Evolutionary conservation across 345 rosid species (phyloP).

Genomic region (Acer campestre): DNA sequence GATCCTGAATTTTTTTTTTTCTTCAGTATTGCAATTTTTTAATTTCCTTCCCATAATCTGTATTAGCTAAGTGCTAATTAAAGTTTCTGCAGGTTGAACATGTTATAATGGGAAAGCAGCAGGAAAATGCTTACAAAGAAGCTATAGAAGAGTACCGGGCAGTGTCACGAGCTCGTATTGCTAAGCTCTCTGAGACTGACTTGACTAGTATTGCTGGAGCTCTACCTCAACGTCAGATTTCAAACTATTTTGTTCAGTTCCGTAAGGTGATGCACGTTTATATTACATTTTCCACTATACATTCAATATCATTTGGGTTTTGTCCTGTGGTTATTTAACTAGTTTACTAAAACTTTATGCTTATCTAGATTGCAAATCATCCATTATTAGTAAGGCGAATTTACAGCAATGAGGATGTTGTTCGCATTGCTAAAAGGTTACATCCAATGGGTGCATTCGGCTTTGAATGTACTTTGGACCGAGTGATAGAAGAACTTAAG

Average conservation of each 20-base stretch:
- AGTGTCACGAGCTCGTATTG: constrained; percentile 67
- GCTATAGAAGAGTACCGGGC: constrained; percentile 93
- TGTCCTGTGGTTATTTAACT: constrained; percentile 16
- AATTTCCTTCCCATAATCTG: neutral
- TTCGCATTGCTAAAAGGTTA: constrained; percentile 70
- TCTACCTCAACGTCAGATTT: constrained; percentile 86
- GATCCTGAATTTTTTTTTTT: constrained; percentile 6
- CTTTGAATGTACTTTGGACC: constrained; percentile 78
- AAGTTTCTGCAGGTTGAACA: constrained; percentile 73
- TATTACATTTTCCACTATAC: neutral
- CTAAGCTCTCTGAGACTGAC: constrained; percentile 53
- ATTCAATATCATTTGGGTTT: neutral
- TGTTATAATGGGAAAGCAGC: constrained; percentile 75
- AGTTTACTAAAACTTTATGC: constrained; percentile 10
- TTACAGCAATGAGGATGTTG: constrained; percentile 73
- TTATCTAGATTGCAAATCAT: constrained; percentile 90
- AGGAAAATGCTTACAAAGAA: constrained; percentile 79
- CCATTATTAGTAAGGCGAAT: constrained; percentile 89
- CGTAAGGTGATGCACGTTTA: constrained; percentile 60
- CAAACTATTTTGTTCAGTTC: constrained; percentile 91
- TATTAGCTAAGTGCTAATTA: constrained; percentile 15
- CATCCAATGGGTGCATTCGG: constrained; percentile 91
- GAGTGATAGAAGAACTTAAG: constrained; percentile 84
- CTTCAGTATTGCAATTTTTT: neutral
- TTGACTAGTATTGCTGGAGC: constrained; percentile 46